These are phyloP conservation scores for Tolypocladium nubicola DNA, from an alignment of 2,329 filamentous ascomycete genomes.

Conservation along the genomic window DNA sequence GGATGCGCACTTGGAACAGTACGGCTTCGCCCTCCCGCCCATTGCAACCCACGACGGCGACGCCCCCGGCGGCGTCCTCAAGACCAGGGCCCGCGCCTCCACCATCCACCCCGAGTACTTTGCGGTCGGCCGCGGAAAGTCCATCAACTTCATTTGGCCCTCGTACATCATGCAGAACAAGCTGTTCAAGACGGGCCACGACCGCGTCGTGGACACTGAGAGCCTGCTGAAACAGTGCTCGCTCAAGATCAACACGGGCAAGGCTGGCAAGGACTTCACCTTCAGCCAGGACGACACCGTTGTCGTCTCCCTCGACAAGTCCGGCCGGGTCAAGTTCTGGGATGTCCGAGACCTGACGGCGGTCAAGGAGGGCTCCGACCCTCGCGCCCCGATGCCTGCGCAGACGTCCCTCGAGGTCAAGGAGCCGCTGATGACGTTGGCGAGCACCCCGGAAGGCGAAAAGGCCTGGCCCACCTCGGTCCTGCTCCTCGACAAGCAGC, in stretches of 20 bases:
- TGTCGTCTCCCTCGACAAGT: constrained; percentile 93
- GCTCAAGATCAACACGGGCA: constrained; percentile 90
- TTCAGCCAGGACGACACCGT: constrained; percentile 96
- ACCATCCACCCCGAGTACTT: constrained; percentile 88
- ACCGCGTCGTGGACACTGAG: constrained; percentile 72
- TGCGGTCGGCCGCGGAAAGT: constrained; percentile 89
- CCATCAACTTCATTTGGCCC: constrained; percentile 80
- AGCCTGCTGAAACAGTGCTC: constrained; percentile 78
- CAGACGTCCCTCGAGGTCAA: constrained; percentile 64
- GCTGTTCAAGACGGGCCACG: constrained; percentile 52
- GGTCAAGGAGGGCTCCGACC: constrained; percentile 38
- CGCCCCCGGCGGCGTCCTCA: constrained; percentile 81
- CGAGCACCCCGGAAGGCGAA: constrained; percentile 75
- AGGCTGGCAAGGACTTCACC: constrained; percentile 95
- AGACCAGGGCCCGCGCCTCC: constrained; percentile 88
- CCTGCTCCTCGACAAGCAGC: constrained; percentile 89
- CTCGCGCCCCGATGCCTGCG: constrained; percentile 40
- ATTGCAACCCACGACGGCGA: constrained; percentile 81
- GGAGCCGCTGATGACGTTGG: constrained; percentile 75
- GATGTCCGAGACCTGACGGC: constrained; percentile 73
- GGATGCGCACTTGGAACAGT: constrained; percentile 67
- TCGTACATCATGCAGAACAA: constrained; percentile 52
- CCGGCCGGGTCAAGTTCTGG: constrained; percentile 95
- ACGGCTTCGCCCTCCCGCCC: constrained; percentile 83
- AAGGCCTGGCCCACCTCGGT: constrained; percentile 97